Evolutionary conservation across 768 basidiomycete species (phyloP), one percentile per base, ranked within the genome.

Genomic region (Naganishia antarctica): DNA sequence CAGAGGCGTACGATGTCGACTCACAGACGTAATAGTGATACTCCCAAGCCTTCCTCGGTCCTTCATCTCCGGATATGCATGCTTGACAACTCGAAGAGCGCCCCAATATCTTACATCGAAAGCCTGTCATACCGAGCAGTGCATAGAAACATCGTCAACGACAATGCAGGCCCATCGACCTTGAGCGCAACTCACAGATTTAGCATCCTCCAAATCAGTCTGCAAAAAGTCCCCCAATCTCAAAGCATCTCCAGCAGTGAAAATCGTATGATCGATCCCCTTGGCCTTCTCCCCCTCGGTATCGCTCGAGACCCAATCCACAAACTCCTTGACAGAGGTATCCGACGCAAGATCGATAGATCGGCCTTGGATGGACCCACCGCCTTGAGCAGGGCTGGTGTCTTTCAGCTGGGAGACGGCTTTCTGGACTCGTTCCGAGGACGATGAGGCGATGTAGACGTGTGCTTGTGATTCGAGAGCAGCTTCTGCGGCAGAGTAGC

Each of bases 361-460:
- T 1, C 53, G 53, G 32, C 53, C 53, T 57, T 57, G 53, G n/a
- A 57, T 25, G n/a, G 32, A 37, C 7, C 53, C 53, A 2, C 32
- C 34, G 6, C 50, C 21, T 34, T 37, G 15, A 21, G 11, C 13
- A 5, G 9, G 23, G 53, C 16, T 13, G 34, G 23, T 28, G 11
- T 34, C 21, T 18, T 37, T 9, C 21, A 57, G 21, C 7, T 40
- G 32, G 4, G 53, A 41, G 18, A 57, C 53, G 53, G 53, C 53
- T 2, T 23, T 15, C 5, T 40, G 32, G n/a, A 57, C 53, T 4
- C 53, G 53, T 4, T 21, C 23, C 3, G 53, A 23, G 23, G 53
- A 57, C 21, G 53, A 57, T 3, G 53, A 57, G 37, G 34, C 53
- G 37, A 57, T 37, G 34, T 57, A 57, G 23, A 57, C 53, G 53